These are phyloP conservation scores for Pythium rhizo-oryzae DNA, from an alignment of 352 stramenopile species.

Conservation along the genomic window DNA sequence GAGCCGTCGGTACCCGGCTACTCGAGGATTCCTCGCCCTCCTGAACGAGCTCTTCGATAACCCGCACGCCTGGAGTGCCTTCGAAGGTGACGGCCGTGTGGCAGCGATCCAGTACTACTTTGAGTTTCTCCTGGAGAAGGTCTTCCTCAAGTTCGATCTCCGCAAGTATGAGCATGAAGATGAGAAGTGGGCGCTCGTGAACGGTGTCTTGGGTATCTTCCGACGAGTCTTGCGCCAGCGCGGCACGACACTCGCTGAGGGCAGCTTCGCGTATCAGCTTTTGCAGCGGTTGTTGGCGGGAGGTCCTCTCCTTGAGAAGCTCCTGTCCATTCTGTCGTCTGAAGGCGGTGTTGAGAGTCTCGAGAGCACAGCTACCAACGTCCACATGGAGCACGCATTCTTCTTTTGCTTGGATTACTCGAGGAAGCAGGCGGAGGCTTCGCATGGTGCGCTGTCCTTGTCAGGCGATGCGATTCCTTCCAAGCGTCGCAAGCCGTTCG, in stretches of 20 bases:
- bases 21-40: constrained; percentile 72
- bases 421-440: constrained; percentile 69
- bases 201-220: constrained; percentile 73
- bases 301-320: constrained; percentile 65
- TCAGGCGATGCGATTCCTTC: constrained; percentile 39
- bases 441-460: constrained; percentile 70
- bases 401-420: constrained; percentile 84
- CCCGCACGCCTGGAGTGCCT: constrained; percentile 70
- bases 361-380: constrained; percentile 69
- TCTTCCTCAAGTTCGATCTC: constrained; percentile 86
- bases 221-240: constrained; percentile 71
- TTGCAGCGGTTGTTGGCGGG: constrained; percentile 71
- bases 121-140: constrained; percentile 77
- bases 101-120: constrained; percentile 87
- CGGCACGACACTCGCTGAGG: constrained; percentile 40
- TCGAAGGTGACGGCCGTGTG: constrained; percentile 73
- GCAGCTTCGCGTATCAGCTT: constrained; percentile 68
- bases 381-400: constrained; percentile 80
- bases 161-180: constrained; percentile 84
- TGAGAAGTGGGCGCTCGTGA: constrained; percentile 83
- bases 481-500: constrained; percentile 30
- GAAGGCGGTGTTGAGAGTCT: constrained; percentile 77
- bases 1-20: constrained; percentile 77
- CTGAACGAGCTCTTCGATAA: constrained; percentile 80
- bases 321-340: constrained; percentile 66